phyloP scores from a whole-genome alignment of 805 yeast genomes.

The Saccharomycopsis malanga region DNA sequence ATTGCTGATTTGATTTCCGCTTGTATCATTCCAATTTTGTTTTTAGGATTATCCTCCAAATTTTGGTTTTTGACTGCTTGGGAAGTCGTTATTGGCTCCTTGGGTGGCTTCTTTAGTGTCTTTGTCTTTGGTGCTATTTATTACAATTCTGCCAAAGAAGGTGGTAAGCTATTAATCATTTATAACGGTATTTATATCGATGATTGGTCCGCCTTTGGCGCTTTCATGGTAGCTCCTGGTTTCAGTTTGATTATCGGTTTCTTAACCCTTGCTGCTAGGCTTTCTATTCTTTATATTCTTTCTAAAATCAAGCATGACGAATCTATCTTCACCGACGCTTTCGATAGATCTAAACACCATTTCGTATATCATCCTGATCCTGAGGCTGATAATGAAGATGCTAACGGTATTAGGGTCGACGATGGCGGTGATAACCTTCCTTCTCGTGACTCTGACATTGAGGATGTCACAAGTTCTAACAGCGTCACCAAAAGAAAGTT shows the following conservation, averaged over 20 bases:
- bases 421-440: neutral
- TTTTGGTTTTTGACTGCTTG: slow-evolving; percentile 69
- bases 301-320: slow-evolving; percentile 27
- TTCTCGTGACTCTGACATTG: slow-evolving; percentile 1
- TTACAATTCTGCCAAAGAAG: slow-evolving; percentile 62
- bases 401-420: neutral
- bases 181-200: slow-evolving; percentile 73
- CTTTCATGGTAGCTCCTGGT: slow-evolving; percentile 84
- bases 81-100: slow-evolving; percentile 77
- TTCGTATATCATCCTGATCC: slow-evolving; percentile 16
- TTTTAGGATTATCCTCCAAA: slow-evolving; percentile 64
- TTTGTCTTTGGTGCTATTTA: slow-evolving; percentile 81
- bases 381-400: slow-evolving; percentile 17
- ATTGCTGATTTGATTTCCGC: slow-evolving; percentile 89
- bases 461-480: neutral
- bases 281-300: slow-evolving; percentile 29
- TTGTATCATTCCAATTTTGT: slow-evolving; percentile 75
- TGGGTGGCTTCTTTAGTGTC: slow-evolving; percentile 74
- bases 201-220: slow-evolving; percentile 95
- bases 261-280: slow-evolving; percentile 43
- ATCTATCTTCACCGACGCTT: slow-evolving; percentile 16
- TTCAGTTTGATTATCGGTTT: slow-evolving; percentile 63
- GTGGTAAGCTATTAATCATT: slow-evolving; percentile 67
- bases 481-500: neutral
- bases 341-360: slow-evolving; percentile 16